Evolutionary conservation across 2,329 filamentous ascomycete genomes (phyloP).

Genomic region (Phialocephala sp.): DNA sequence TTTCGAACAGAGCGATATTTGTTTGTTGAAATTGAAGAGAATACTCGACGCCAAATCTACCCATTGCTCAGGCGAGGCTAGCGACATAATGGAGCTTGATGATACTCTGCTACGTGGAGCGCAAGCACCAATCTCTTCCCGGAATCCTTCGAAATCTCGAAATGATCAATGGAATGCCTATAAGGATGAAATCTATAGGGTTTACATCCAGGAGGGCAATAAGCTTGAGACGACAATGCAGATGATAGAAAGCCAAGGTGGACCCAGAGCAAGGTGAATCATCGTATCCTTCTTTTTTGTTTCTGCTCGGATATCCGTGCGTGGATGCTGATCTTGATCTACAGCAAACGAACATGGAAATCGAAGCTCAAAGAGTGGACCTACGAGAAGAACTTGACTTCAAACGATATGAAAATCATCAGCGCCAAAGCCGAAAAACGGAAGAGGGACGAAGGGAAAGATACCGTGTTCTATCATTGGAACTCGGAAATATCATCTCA

Average conservation of each 20-base stretch:
- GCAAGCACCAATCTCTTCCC: not conserved
- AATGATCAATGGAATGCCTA: not conserved
- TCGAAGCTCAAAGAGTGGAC: slow-evolving; percentile 19
- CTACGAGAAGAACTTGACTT: slow-evolving; percentile 15
- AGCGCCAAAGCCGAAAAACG: slow-evolving; percentile 13
- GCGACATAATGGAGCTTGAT: not conserved
- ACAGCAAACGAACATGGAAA: slow-evolving; percentile 19
- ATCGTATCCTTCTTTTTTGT: not conserved
- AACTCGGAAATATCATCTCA: slow-evolving; percentile 8
- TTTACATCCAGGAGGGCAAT: not conserved
- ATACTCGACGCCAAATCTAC: not conserved
- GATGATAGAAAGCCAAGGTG: not conserved
- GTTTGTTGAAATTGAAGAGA: not conserved
- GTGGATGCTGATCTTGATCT: not conserved
- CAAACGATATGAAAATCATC: slow-evolving; percentile 7
- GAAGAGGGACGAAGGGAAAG: slow-evolving; percentile 15
- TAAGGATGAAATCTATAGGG: slow-evolving; percentile 6
- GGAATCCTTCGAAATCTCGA: not conserved
- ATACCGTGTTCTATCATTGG: slow-evolving; percentile 11
- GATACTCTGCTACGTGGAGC: not conserved
- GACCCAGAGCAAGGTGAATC: slow-evolving; percentile 8
- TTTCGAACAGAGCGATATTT: not conserved
- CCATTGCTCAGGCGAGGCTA: not conserved
- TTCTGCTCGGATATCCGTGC: not conserved
- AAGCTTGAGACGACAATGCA: not conserved